These are phyloP conservation scores for Biscutella laevigata DNA, from an alignment of 441 rosid species.

Conservation along the genomic window DNA sequence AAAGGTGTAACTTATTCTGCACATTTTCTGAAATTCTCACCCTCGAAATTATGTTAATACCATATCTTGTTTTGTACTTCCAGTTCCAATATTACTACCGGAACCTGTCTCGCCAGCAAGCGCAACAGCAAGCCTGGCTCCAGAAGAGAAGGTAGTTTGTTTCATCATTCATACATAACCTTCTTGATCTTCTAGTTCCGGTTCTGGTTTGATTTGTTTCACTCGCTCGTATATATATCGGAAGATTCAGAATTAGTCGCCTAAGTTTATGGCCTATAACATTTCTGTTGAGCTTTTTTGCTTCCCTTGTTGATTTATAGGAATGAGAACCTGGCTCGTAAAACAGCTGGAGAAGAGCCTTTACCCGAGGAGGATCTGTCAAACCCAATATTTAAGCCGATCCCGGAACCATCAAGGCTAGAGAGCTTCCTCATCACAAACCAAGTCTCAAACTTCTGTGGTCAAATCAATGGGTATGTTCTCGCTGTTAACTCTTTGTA, in stretches of 20 bases:
- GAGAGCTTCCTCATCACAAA: slow-evolving; percentile 90
- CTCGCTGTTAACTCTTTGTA: not conserved
- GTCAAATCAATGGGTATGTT: slow-evolving; percentile 89
- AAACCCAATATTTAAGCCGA: slow-evolving; percentile 78
- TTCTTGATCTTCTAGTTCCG: not conserved
- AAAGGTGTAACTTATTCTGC: slow-evolving; percentile 44
- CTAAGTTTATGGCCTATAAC: not conserved
- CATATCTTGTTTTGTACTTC: slow-evolving; percentile 1
- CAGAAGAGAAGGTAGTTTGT: slow-evolving; percentile 88
- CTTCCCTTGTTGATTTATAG: slow-evolving; percentile 25
- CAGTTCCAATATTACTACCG: slow-evolving; percentile 88
- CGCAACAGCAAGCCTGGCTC: slow-evolving; percentile 95
- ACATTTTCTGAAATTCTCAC: not conserved
- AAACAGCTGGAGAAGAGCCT: slow-evolving; percentile 85
- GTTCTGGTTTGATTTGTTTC: not conserved
- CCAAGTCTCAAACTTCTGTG: slow-evolving; percentile 84
- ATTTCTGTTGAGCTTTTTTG: not conserved
- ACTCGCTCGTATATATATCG: not conserved
- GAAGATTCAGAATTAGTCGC: not conserved
- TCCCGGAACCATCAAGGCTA: slow-evolving; percentile 85
- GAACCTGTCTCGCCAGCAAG: slow-evolving; percentile 83
- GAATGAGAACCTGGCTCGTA: slow-evolving; percentile 81
- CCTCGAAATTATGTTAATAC: not conserved
- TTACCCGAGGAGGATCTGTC: slow-evolving; percentile 93
- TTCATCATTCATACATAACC: not conserved